Evolutionary conservation across 306 rosid genomes (phyloP).

Genomic region (Vigna nakashimae): DNA sequence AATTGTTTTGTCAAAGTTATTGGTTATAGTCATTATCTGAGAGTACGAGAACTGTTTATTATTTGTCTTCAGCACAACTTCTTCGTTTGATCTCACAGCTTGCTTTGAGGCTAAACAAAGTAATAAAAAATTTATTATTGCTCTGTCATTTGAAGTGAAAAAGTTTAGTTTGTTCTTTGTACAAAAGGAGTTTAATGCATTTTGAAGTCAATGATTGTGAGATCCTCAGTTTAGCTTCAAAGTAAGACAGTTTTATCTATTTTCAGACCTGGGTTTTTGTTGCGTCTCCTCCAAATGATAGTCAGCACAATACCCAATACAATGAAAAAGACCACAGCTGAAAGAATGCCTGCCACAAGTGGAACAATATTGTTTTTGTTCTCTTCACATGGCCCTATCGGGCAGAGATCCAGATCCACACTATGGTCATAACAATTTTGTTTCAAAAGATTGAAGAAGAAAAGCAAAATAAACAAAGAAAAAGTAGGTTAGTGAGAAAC

Average conservation of each 20-base stretch:
- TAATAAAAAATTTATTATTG: not conserved
- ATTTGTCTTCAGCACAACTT: conserved; percentile 42
- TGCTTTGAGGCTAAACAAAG: conserved; percentile 22
- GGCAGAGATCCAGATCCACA: conserved; percentile 52
- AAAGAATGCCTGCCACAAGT: conserved; percentile 50
- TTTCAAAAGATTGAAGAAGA: conserved; percentile 27
- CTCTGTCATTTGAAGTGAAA: conserved; percentile 4
- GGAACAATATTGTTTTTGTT: conserved; percentile 45
- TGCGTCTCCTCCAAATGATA: conserved; percentile 40
- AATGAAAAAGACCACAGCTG: conserved; percentile 27
- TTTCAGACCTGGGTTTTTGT: conserved; percentile 35
- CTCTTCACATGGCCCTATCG: conserved; percentile 40
- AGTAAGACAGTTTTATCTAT: conserved; percentile 1
- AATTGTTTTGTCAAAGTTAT: conserved; percentile 52
- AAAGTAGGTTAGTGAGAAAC: conserved; percentile 10
- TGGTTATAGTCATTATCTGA: conserved; percentile 50
- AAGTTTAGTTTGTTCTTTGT: not conserved
- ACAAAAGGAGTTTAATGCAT: not conserved
- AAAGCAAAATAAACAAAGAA: conserved; percentile 15
- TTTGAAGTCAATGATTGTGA: conserved; percentile 5
- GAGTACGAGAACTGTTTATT: conserved; percentile 52
- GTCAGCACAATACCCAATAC: conserved; percentile 1
- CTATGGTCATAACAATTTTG: conserved; percentile 39
- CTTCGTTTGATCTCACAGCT: conserved; percentile 4
- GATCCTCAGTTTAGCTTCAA: not conserved